Base-by-base conservation (phyloP, 1,284 basidiomycete species). In the Singerocomus inundabilis region DNA sequence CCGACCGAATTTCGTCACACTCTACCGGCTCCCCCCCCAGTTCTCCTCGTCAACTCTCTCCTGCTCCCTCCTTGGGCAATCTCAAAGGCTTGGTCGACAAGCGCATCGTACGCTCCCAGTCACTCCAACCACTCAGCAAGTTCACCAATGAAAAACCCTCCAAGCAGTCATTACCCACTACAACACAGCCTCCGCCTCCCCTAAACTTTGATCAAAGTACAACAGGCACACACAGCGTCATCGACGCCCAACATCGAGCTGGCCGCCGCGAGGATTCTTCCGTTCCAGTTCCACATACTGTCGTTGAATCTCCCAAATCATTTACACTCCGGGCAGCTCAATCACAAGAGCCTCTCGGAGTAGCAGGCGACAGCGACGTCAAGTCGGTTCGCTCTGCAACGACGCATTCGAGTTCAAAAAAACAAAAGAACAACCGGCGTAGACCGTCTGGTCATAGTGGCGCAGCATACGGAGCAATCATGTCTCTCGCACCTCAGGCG, bases 401-500 rank as follows among this genome's bases (percentile, higher is more conserved):
- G 31, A 72, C n/a, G n/a, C n/a, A 70, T 50, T 64, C 70, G 35
- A 58, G 55, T 15, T 55, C 60, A 40, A 64, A 59, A 38, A 62
- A 58, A 42, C 62, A 63, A 50, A 64, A 66, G 55, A 69, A 69
- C 57, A 64, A 70, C 26, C 62, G 69, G 46, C 75, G 74, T 41
- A 67, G 69, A 12, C 67, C 72, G 5, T 78, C 78, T 64, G 70
- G 74, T 44, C 63, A 70, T 24, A 74, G 76, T 1, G 79, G 81
- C 46, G 84, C 84, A 5, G 80, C 82, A 4, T 81, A 81, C 13
- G 82, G 84, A 15, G 70, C 85, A 31, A 75, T 80, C 34, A 85
- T 89, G 76, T 81, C 81, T 7, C 81, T 82, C 56, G 67, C 81
- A 43, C 70, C 75, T 21, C 52, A 47, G 6, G 49, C 55, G 1